Conservation (phyloP, 805 yeast species). For the Hanseniaspora lindneri region DNA sequence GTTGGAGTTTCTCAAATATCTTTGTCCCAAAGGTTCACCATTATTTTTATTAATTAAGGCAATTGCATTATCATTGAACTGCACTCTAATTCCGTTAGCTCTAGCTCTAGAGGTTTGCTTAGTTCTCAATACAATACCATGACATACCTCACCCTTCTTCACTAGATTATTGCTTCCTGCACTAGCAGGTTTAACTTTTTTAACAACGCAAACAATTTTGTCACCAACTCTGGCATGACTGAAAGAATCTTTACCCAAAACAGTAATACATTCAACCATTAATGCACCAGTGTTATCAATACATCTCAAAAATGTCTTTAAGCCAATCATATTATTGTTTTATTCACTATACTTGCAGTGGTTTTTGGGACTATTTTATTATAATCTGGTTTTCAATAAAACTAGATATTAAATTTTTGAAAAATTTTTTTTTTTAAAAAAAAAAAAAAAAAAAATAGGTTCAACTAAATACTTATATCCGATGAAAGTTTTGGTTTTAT, state of each 20-base stretch:
- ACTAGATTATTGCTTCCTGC: constrained; percentile 65
- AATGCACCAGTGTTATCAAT: constrained; percentile 95
- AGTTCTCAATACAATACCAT: constrained; percentile 91
- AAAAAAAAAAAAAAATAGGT: too few relatives aligned
- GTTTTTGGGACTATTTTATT: not conserved
- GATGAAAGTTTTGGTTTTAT: too few relatives aligned
- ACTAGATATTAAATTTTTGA: too few relatives aligned
- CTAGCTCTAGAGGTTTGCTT: constrained; percentile 61
- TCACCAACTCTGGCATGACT: constrained; percentile 82
- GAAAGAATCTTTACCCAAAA: constrained; percentile 74
- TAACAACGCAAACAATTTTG: constrained; percentile 85
- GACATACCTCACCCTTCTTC: constrained; percentile 88
- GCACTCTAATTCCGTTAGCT: constrained; percentile 72
- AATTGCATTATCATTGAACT: constrained; percentile 95
- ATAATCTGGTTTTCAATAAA: not conserved
- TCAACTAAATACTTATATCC: too few relatives aligned
- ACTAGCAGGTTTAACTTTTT: constrained; percentile 71
- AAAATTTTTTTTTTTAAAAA: too few relatives aligned
- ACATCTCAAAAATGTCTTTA: constrained; percentile 77
- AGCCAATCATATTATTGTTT: constrained; percentile 53
- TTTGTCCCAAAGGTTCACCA: constrained; percentile 87
- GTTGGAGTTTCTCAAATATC: constrained; percentile 39
- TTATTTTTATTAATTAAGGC: constrained; percentile 79
- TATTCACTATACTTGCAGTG: not conserved
- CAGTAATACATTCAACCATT: constrained; percentile 90